These are phyloP conservation scores for Globisporangium iwayamae DNA, from an alignment of 352 stramenopile species.

Conservation along the genomic window DNA sequence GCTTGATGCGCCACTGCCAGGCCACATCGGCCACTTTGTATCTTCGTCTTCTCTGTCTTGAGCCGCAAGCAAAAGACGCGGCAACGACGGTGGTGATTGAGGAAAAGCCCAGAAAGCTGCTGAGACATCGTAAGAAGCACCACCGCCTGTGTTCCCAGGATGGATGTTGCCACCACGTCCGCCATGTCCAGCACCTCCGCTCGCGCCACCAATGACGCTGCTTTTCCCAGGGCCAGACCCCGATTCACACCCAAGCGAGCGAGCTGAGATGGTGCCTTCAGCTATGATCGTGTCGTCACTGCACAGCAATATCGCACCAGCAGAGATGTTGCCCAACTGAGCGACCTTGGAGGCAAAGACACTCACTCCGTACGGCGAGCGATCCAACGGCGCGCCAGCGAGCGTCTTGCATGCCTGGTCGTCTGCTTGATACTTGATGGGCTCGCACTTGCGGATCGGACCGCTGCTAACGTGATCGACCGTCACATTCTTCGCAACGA, in stretches of 20 bases:
- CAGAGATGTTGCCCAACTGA: slow-evolving; percentile 43
- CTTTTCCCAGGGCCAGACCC: slow-evolving; percentile 55
- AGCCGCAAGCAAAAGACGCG: background rate
- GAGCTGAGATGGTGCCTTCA: slow-evolving; percentile 33
- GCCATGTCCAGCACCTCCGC: slow-evolving; percentile 65
- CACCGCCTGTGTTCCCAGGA: slow-evolving; percentile 45
- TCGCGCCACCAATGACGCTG: slow-evolving; percentile 41
- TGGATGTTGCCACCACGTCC: slow-evolving; percentile 57
- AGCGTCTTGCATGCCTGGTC: slow-evolving; percentile 32
- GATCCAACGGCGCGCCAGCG: slow-evolving; percentile 2
- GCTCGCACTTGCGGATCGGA: slow-evolving; percentile 36
- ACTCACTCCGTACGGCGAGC: slow-evolving; percentile 36
- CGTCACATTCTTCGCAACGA: slow-evolving; percentile 43
- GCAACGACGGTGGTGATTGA: background rate
- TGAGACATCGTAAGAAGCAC: slow-evolving; percentile 36
- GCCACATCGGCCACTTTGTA: slow-evolving; percentile 54
- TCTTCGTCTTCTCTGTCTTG: background rate
- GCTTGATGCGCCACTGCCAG: slow-evolving; percentile 55
- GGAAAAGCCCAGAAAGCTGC: background rate
- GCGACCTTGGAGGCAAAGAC: slow-evolving; percentile 41
- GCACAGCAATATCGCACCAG: slow-evolving; percentile 59
- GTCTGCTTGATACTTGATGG: slow-evolving; percentile 40
- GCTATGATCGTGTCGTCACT: slow-evolving; percentile 37
- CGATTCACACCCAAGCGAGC: slow-evolving; percentile 42
- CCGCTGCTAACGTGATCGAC: slow-evolving; percentile 44